A percentile compares a stretch with the other conserved stretches of the same genome.
Conservation (phyloP, 306 rosid species). For the Corylus americana region DNA sequence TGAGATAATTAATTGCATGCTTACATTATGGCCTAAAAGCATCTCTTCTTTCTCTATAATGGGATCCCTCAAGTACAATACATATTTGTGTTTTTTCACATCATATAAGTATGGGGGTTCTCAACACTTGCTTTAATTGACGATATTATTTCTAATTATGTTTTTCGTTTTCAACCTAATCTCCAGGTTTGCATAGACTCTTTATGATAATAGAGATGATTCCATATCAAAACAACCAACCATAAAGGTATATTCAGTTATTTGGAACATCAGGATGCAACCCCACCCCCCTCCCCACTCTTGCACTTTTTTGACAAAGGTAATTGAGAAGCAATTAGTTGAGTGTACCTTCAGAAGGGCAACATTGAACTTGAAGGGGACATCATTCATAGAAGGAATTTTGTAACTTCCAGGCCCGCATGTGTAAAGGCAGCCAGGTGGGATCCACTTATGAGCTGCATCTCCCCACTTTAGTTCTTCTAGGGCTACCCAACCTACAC, state of each 20-base stretch:
- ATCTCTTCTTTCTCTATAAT: background rate
- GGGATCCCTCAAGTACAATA: background rate
- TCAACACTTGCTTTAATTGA: background rate
- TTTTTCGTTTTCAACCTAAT: background rate
- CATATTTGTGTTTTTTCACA: background rate
- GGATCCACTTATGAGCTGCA: constrained; percentile 84
- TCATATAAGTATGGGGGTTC: background rate
- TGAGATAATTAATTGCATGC: too few species aligned
- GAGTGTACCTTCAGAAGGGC: constrained; percentile 81
- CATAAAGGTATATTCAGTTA: background rate
- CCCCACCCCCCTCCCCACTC: background rate
- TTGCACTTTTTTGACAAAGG: background rate
- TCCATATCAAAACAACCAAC: background rate
- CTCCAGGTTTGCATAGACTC: background rate
- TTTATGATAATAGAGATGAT: background rate
- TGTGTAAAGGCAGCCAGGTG: constrained; percentile 71
- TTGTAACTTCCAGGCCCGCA: constrained; percentile 88
- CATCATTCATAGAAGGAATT: constrained; percentile 83
- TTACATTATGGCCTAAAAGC: too few species aligned
- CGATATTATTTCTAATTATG: background rate
- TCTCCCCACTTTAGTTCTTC: constrained; percentile 99
- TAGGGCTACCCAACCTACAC: constrained; percentile 92
- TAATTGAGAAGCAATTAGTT: background rate
- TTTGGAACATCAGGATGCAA: background rate
- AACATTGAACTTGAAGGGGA: constrained; percentile 74